A percentile compares a stretch with the other conserved stretches of the same genome.
These are phyloP conservation scores for Podospora tetraspora DNA, from an alignment of 495 filamentous ascomycete species.

Conservation along the genomic window DNA sequence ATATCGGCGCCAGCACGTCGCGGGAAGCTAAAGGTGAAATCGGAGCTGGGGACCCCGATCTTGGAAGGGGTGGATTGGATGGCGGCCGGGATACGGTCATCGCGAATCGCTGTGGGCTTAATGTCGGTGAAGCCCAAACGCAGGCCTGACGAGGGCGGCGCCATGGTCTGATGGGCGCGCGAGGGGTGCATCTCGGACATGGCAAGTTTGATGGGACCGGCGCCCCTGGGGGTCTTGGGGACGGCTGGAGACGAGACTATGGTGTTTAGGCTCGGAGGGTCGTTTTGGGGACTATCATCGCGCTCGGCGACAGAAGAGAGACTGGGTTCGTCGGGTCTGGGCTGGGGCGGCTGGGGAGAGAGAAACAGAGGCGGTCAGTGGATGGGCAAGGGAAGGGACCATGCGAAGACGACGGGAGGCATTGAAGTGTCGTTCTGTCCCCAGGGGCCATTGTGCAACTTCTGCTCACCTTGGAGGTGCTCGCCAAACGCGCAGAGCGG, in stretches of 20 bases:
- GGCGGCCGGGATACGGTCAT: conserved; percentile 24
- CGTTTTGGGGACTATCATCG: conserved; percentile 28
- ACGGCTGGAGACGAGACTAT: conserved; percentile 41
- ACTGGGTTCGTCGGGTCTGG: conserved; percentile 22
- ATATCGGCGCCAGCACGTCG: conserved; percentile 47
- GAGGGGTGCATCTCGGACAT: conserved; percentile 74
- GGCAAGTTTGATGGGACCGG: conserved; percentile 51
- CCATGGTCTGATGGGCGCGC: conserved; percentile 65
- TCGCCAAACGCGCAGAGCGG: conserved; percentile 48
- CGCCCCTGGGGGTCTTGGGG: conserved; percentile 38
- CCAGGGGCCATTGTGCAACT: background rate
- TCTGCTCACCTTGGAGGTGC: conserved; percentile 37
- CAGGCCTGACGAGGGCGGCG: conserved; percentile 60
- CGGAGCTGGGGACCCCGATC: conserved; percentile 46
- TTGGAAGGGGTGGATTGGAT: conserved; percentile 48
- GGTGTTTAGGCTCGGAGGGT: conserved; percentile 25
- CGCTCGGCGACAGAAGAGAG: conserved; percentile 42
- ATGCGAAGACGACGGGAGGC: background rate
- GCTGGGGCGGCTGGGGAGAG: conserved; percentile 17
- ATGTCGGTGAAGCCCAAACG: conserved; percentile 65
- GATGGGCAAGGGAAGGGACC: background rate
- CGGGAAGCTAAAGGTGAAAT: conserved; percentile 69
- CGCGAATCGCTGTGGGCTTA: conserved; percentile 31
- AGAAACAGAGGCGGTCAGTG: background rate
- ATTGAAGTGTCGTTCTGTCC: background rate